Evolutionary conservation across 306 rosid species (phyloP).

Genomic region (Bauhinia variegata): DNA sequence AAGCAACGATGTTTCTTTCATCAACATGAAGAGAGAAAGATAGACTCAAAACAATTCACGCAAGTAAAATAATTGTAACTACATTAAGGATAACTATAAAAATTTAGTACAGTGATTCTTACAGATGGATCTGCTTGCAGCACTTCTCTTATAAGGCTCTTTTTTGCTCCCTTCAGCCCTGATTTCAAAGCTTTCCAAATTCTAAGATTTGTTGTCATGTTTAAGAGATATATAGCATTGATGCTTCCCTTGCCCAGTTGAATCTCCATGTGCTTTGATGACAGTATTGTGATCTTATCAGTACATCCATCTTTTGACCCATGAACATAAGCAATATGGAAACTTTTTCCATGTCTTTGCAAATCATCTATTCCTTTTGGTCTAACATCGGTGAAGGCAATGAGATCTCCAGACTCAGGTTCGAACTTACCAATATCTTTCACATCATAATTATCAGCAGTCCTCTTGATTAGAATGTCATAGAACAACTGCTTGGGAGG

Average conservation of each 20-base stretch:
- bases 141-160: neutral
- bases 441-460: neutral
- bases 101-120: neutral
- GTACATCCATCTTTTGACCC: no score
- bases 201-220: slow-evolving; percentile 41
- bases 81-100: neutral
- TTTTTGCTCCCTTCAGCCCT: slow-evolving; percentile 20
- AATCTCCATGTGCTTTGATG: slow-evolving; percentile 1
- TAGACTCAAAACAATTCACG: no score
- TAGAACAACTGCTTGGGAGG: slow-evolving; percentile 34
- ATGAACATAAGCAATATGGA: slow-evolving; percentile 47
- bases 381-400: slow-evolving; percentile 47
- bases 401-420: slow-evolving; percentile 54
- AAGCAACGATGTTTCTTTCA: neutral
- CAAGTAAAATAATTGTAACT: neutral
- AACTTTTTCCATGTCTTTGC: slow-evolving; percentile 28
- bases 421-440: slow-evolving; percentile 24
- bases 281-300: slow-evolving; percentile 15
- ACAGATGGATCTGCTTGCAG: neutral
- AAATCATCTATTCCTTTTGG: slow-evolving; percentile 46
- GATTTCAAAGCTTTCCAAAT: slow-evolving; percentile 44
- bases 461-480: slow-evolving; percentile 2
- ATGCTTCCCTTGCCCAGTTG: neutral
- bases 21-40: neutral
- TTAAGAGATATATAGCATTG: slow-evolving; percentile 36